Evolutionary conservation across 176 grass and related monocot genomes (phyloP).

Genomic region (Neostapfia colusana): DNA sequence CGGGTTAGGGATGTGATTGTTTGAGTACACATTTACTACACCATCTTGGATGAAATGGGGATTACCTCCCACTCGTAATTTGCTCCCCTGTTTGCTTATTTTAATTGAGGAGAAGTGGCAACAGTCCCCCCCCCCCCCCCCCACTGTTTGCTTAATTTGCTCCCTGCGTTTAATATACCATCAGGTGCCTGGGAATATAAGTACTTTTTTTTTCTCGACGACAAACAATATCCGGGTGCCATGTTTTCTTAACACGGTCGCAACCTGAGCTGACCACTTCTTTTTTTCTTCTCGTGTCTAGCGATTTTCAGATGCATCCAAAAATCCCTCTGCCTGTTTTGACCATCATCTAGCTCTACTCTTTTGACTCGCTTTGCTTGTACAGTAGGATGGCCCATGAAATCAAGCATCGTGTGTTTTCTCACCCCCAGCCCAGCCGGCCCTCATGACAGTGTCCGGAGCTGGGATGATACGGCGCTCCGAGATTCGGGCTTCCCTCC

Average conservation of each 20-base stretch:
- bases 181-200: conserved; percentile 4
- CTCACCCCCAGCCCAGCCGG: no score
- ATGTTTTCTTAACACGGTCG: conserved; percentile 29
- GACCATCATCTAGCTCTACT: not conserved
- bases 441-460: not conserved
- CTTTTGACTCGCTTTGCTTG: not conserved
- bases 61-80: conserved; percentile 1
- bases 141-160: conserved; percentile 17
- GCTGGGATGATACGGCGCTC: not conserved
- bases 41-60: not conserved
- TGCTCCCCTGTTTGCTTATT: no score
- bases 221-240: conserved; percentile 28
- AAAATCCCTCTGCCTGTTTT: not conserved
- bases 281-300: conserved; percentile 50
- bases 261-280: conserved; percentile 40
- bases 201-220: conserved; percentile 28
- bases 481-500: conserved; percentile 6
- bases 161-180: conserved; percentile 12
- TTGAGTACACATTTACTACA: not conserved
- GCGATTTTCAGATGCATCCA: not conserved
- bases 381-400: not conserved
- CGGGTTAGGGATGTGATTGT: not conserved
- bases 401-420: not conserved
- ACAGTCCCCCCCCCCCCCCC: conserved; percentile 26
- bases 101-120: conserved; percentile 37